Evolutionary conservation across 2,329 filamentous ascomycete species (phyloP), one percentile per base, ranked within the genome.

Genomic region (Diatrype stigma): DNA sequence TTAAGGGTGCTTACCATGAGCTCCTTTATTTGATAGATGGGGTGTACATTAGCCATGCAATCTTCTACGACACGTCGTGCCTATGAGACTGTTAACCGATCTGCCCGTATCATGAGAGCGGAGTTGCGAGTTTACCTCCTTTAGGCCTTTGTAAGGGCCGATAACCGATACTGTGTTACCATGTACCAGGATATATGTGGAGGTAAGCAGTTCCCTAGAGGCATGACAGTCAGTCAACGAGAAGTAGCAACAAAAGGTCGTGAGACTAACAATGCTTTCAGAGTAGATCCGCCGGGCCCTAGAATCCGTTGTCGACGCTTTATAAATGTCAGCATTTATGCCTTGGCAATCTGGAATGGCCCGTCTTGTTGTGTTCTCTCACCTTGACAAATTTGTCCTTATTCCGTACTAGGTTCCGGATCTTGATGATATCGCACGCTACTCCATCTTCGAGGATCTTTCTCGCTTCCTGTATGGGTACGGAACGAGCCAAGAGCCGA

Each of bases 21-120:
- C 69, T 91, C 87, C 70, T 73, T 77, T 66, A 80, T 77, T 59
- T 80, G 72, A 66, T 99, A 97, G 72, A 99, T 96, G 59, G 95
- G 90, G 73, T 99, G 94, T 51, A 96, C 85, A 67, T 99, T 99
- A 64, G 83, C 82, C 94, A 99, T 97, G 74, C 91, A 96, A 70
- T 97, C 93, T 70, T 96, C 89, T 35, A 97, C 83, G 19, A 96
- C 85, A 48, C 91, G 81, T 45, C 94, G 85, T 28, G 96, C 26
- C 32, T 32, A n/a, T 23, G 17, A 47, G 14, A 16, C 16, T 22
- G n/a, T 35, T 22, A 47, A 37, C 21, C 7, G 11, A 30, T 30
- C 26, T 30, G 26, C 6, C 10, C n/a, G n/a, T 16, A 28, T 11
- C 7, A 23, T 47, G 12, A n/a, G 49, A 23, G 10, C 48, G 12